A percentile compares a stretch with the other conserved stretches of the same genome.
phyloP scores from a whole-genome alignment of 139 green algal genomes.

The Asterochloris sp. region DNA sequence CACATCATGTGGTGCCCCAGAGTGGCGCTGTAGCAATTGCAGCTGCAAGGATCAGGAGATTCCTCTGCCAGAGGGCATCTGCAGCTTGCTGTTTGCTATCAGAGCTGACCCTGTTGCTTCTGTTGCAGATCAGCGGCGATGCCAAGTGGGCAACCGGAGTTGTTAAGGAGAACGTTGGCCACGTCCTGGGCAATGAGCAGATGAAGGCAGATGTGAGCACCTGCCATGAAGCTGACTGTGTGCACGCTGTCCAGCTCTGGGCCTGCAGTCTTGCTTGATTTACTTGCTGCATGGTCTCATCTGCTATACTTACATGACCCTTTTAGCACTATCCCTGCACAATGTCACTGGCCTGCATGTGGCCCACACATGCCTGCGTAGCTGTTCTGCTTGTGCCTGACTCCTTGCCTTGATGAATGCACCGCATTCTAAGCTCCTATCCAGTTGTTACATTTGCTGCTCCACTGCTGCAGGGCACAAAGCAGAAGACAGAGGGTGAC shows the following conservation, averaged over 20 bases:
- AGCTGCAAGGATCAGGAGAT: no score
- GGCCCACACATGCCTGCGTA: neutral
- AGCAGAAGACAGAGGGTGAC: no score
- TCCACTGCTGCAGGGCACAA: no score
- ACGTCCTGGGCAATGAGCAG: slow-evolving; percentile 2
- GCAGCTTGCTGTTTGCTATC: no score
- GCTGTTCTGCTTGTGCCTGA: neutral
- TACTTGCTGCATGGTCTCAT: neutral
- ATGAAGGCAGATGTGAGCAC: slow-evolving; percentile 10
- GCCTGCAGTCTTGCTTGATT: neutral
- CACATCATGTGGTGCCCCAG: no score
- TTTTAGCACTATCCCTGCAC: neutral
- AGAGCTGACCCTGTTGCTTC: no score
- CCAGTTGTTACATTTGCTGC: neutral
- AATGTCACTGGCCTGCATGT: slow-evolving; percentile 4
- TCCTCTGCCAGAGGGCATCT: no score
- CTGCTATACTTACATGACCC: neutral
- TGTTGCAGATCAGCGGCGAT: slow-evolving; percentile 11
- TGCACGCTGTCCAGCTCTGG: neutral
- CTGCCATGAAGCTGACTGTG: neutral
- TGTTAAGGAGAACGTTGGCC: slow-evolving; percentile 2
- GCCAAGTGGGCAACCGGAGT: slow-evolving; percentile 3
- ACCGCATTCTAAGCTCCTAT: neutral
- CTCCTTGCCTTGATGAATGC: neutral
- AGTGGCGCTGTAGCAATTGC: no score